Conservation (phyloP, 768 basidiomycete genomes). For the Panellus pusillus region DNA sequence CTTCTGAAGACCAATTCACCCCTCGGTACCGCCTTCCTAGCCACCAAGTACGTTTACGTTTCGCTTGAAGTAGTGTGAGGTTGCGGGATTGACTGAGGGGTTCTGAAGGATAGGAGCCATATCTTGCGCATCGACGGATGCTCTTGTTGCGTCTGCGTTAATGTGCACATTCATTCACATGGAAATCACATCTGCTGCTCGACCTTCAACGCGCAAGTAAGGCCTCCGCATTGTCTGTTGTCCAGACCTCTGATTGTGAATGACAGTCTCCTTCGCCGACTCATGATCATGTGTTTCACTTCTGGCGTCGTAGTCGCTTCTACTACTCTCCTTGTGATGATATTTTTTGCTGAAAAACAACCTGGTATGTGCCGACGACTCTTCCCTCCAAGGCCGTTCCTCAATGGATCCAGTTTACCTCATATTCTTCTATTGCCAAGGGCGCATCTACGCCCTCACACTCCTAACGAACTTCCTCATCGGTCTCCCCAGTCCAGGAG, state of each 20-base stretch:
- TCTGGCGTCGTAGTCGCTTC: slow-evolving; percentile 12
- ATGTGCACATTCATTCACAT: slow-evolving; percentile 3
- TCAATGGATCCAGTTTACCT: neutral
- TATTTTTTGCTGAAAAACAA: neutral
- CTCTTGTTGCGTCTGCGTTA: slow-evolving; percentile 1
- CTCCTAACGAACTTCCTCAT: slow-evolving; percentile 8
- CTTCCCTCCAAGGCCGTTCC: neutral
- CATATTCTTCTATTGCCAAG: slow-evolving; percentile 8
- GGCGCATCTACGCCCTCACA: slow-evolving; percentile 14
- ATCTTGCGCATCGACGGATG: slow-evolving; percentile 7
- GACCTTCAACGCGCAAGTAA: neutral
- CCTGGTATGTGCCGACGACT: neutral
- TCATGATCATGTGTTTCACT: slow-evolving; percentile 2
- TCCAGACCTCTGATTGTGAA: too few relatives aligned
- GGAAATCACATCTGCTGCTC: slow-evolving; percentile 4
- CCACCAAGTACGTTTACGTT: slow-evolving; percentile 3
- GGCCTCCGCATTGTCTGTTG: too few relatives aligned
- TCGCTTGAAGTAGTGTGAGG: neutral
- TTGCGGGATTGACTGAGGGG: too few relatives aligned
- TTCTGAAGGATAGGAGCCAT: slow-evolving; percentile 8
- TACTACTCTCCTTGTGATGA: slow-evolving; percentile 1
- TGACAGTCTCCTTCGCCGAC: slow-evolving; percentile 13
- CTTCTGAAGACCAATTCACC: neutral
- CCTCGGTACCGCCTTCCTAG: neutral
- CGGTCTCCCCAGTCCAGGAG: neutral